These are phyloP conservation scores for Paramecium tetraurelia DNA, from an alignment of 73 alveolate species.

Conservation along the genomic window DNA sequence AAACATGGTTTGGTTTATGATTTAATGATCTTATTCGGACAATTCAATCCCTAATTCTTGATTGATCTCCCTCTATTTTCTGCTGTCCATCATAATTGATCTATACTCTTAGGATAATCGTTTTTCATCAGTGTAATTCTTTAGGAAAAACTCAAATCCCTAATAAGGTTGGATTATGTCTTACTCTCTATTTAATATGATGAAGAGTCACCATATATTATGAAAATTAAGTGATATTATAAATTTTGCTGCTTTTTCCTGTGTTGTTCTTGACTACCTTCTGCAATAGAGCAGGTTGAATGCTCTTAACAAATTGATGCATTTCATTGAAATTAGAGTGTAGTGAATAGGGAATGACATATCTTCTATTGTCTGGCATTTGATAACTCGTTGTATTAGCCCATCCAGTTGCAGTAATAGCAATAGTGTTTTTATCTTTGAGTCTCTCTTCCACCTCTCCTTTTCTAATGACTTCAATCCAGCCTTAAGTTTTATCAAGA, in stretches of 20 bases:
- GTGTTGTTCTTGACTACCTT: slow-evolving; percentile 30
- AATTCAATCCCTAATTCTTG: background rate
- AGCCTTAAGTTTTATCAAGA: background rate
- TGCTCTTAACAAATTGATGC: slow-evolving; percentile 55
- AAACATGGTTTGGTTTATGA: background rate
- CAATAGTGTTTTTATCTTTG: slow-evolving; percentile 31
- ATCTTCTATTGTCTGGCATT: slow-evolving; percentile 58
- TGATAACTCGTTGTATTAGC: slow-evolving; percentile 53
- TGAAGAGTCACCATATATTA: slow-evolving; percentile 4
- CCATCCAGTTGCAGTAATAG: slow-evolving; percentile 51
- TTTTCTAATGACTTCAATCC: slow-evolving; percentile 62
- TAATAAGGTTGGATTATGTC: background rate
- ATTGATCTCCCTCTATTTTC: background rate
- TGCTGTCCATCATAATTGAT: background rate
- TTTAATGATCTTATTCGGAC: background rate
- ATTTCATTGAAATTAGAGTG: slow-evolving; percentile 18
- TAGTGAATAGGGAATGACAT: slow-evolving; percentile 9
- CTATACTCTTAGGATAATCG: background rate
- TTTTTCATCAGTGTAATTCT: slow-evolving; percentile 51
- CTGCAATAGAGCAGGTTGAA: slow-evolving; percentile 40
- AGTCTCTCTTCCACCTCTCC: background rate
- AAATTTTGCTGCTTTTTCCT: background rate
- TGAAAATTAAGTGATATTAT: background rate
- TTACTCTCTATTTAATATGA: background rate
- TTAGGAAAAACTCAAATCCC: slow-evolving; percentile 58